Evolutionary conservation across 2,329 filamentous ascomycete species (phyloP).

Genomic region (Exophiala viscosa): DNA sequence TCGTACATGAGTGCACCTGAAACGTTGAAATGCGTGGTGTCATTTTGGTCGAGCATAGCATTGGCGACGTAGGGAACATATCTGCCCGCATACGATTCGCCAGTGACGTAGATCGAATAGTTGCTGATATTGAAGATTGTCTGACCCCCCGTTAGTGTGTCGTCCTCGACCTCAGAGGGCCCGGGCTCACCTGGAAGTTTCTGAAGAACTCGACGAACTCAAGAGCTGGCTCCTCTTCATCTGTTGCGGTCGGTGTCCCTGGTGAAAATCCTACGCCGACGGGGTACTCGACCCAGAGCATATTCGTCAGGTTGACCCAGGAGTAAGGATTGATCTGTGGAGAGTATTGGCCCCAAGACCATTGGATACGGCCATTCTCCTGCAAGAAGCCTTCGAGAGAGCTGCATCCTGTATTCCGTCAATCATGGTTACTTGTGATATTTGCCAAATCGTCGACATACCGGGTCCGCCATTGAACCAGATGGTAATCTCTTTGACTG

Average conservation of each 20-base stretch:
- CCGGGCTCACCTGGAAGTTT: slow-evolving; percentile 41
- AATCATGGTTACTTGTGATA: background rate
- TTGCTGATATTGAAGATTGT: slow-evolving; percentile 40
- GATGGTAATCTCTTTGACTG: slow-evolving; percentile 26
- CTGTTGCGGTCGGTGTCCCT: slow-evolving; percentile 39
- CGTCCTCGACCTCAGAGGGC: background rate
- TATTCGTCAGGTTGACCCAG: slow-evolving; percentile 41
- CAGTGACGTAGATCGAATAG: slow-evolving; percentile 53
- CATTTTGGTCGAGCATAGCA: slow-evolving; percentile 32
- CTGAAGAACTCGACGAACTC: slow-evolving; percentile 52
- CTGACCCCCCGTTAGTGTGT: slow-evolving; percentile 33
- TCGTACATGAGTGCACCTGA: slow-evolving; percentile 29
- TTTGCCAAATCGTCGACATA: background rate
- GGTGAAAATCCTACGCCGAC: slow-evolving; percentile 24
- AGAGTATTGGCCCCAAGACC: slow-evolving; percentile 28
- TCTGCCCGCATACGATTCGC: slow-evolving; percentile 52
- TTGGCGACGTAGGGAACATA: slow-evolving; percentile 50
- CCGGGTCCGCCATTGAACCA: slow-evolving; percentile 29
- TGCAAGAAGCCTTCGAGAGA: slow-evolving; percentile 33
- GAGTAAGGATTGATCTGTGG: slow-evolving; percentile 31
- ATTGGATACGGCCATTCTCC: slow-evolving; percentile 34
- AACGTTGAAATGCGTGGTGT: slow-evolving; percentile 50
- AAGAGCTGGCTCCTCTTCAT: slow-evolving; percentile 45
- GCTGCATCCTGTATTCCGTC: slow-evolving; percentile 14
- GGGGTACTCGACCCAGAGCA: slow-evolving; percentile 31